phyloP scores from a whole-genome alignment of 2,329 filamentous ascomycete genomes.

The Phoma sp. region DNA sequence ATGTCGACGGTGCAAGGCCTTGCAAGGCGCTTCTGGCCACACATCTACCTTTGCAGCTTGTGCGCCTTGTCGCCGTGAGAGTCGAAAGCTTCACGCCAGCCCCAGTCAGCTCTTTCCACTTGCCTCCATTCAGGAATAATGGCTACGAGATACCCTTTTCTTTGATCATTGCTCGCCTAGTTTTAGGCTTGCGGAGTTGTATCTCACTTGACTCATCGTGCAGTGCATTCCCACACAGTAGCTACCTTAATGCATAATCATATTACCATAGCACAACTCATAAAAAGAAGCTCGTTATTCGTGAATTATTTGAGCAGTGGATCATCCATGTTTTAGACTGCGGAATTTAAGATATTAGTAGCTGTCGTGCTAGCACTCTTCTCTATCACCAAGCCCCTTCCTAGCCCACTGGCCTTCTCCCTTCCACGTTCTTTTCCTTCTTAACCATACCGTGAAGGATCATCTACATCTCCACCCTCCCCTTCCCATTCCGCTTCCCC shows the following conservation, averaged over 20 bases:
- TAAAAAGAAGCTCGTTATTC: neutral
- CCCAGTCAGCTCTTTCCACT: neutral
- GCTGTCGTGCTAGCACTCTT: too few relatives aligned
- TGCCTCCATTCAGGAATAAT: neutral
- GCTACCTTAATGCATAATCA: slow-evolving; percentile 7
- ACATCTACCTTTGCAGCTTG: neutral
- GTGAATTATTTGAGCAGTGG: too few relatives aligned
- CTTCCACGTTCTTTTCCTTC: too few relatives aligned
- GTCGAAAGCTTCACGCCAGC: neutral
- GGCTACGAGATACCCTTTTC: slow-evolving; percentile 4
- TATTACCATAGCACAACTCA: neutral
- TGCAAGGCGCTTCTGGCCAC: neutral
- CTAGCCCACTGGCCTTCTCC: too few relatives aligned
- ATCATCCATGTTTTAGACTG: too few relatives aligned
- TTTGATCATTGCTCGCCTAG: neutral
- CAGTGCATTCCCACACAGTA: neutral
- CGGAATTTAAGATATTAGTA: too few relatives aligned
- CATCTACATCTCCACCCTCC: neutral
- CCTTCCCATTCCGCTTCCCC: neutral
- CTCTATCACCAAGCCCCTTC: too few relatives aligned
- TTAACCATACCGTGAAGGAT: too few relatives aligned
- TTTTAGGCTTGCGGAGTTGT: neutral
- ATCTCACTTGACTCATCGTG: neutral
- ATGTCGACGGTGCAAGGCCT: neutral
- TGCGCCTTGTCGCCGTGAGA: neutral